phyloP scores from a whole-genome alignment of 208 protist species.

The Leishmania gerbilli region DNA sequence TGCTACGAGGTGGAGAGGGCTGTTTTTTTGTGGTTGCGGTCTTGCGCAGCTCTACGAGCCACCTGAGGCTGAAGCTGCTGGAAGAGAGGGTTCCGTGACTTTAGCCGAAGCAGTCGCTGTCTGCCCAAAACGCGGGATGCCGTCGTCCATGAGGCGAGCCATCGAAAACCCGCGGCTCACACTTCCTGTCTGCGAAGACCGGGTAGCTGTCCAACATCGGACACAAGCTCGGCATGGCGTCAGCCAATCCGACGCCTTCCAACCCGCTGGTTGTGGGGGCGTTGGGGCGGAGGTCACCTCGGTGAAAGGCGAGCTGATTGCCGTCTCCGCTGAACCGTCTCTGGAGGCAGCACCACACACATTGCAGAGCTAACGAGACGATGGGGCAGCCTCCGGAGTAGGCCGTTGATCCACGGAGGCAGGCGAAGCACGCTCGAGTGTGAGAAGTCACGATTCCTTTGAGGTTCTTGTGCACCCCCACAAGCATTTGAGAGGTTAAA shows the following conservation, averaged over 20 bases:
- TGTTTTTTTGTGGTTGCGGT: background rate
- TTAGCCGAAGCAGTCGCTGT: no score
- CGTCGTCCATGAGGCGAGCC: no score
- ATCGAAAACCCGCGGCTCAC: no score
- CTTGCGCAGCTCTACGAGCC: conserved; percentile 1
- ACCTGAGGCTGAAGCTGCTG: background rate
- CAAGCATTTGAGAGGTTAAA: conserved; percentile 14
- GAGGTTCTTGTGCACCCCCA: conserved; percentile 10
- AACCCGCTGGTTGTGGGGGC: background rate
- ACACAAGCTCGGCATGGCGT: conserved; percentile 9
- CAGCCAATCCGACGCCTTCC: background rate
- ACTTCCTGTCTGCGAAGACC: no score
- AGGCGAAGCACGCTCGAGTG: conserved; percentile 13
- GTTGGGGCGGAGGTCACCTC: conserved; percentile 26
- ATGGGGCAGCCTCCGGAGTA: conserved; percentile 17
- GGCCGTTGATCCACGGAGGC: conserved; percentile 24
- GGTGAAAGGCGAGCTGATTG: conserved; percentile 19
- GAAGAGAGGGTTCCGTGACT: no score
- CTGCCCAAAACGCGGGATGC: no score
- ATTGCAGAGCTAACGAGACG: conserved; percentile 7
- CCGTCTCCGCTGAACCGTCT: conserved; percentile 9
- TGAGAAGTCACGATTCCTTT: conserved; percentile 4
- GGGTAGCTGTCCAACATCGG: background rate
- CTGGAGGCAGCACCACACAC: conserved; percentile 31
- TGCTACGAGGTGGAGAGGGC: background rate